Evolutionary conservation across 805 yeast genomes (phyloP), one percentile per base, ranked within the genome.

Genomic region (Zygoascus bituminiphila): DNA sequence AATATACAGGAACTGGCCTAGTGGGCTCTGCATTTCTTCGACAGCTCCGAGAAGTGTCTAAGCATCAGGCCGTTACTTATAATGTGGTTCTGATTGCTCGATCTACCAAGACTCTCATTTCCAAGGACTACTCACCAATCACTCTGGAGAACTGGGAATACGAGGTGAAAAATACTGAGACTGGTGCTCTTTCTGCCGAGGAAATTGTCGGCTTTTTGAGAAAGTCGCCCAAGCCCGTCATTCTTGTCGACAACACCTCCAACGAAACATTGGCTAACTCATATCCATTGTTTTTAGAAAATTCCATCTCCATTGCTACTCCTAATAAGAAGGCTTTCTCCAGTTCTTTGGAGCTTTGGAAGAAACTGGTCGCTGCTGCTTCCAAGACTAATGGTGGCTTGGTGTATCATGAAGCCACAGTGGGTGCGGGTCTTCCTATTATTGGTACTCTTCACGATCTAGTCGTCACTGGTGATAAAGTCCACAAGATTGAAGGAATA

Each of bases 251-350:
- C 69, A 93, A 93, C 76, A 93, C 99, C 44, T 88, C 98, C 25
- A 85, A 82, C 66, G 85, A 78, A 54, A 63, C 75, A 5, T 70
- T 91, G 57, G 95, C 98, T 42, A 74, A 76, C 40, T 76, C 78
- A 47, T 93, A 93, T 67, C 85, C 95, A 41, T 66, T 72, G 36
- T 81, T 93, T 60, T 72, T 91, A 53, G 66, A 75, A 56, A 77
- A 73, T 51, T 95, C 96, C 35, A 81, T 93, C 55, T 88, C 96
- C 41, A 79, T 93, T 59, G 98, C 98, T 17, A 93, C 99, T 41
- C 99, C 99, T 57, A 93, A 93, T 76, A 93, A 93, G 70, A 93
- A 93, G 75, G 99, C 95, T 0, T 93, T 93, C 63, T 88, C 97
- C 8, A 75, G 88, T 39, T 83, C 79, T 48, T 68, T 84, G 53